phyloP scores from a whole-genome alignment of 2,329 filamentous ascomycete species.

The Dactylellina parvicollis region DNA sequence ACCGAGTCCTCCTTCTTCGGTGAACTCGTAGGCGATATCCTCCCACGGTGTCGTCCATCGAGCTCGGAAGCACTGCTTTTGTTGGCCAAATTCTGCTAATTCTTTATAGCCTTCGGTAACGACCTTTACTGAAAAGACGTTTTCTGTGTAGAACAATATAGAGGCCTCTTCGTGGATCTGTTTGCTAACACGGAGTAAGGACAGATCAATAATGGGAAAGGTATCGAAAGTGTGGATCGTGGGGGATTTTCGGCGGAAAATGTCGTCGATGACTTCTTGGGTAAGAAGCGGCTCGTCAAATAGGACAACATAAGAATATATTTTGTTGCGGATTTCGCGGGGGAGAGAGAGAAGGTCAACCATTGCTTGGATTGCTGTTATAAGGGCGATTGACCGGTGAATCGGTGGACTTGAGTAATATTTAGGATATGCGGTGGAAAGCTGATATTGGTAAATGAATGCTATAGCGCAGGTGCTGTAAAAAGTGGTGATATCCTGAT shows the following conservation, averaged over 20 bases:
- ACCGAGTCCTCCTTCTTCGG: constrained; percentile 33
- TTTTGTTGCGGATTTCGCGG: constrained; percentile 33
- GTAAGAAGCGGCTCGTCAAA: constrained; percentile 41
- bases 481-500: constrained; percentile 17
- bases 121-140: constrained; percentile 33
- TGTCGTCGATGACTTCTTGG: constrained; percentile 41
- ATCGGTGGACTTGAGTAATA: no score
- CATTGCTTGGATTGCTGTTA: constrained; percentile 5
- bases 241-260: constrained; percentile 22
- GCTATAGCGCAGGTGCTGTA: background rate
- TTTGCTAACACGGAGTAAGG: constrained; percentile 27
- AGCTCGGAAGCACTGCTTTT: constrained; percentile 34
- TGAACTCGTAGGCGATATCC: constrained; percentile 34
- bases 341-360: constrained; percentile 23
- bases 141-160: constrained; percentile 21
- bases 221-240: constrained; percentile 20
- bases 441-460: background rate
- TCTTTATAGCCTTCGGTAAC: constrained; percentile 27
- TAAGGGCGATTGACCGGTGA: background rate
- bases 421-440: background rate
- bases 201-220: constrained; percentile 13
- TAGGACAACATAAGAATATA: constrained; percentile 28
- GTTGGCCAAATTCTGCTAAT: constrained; percentile 6
- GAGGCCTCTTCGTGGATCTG: constrained; percentile 42
- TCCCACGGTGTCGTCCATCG: constrained; percentile 44